These are phyloP conservation scores for Phaeoacremonium minimum DNA, from an alignment of 2,329 filamentous ascomycete genomes.

Conservation along the genomic window DNA sequence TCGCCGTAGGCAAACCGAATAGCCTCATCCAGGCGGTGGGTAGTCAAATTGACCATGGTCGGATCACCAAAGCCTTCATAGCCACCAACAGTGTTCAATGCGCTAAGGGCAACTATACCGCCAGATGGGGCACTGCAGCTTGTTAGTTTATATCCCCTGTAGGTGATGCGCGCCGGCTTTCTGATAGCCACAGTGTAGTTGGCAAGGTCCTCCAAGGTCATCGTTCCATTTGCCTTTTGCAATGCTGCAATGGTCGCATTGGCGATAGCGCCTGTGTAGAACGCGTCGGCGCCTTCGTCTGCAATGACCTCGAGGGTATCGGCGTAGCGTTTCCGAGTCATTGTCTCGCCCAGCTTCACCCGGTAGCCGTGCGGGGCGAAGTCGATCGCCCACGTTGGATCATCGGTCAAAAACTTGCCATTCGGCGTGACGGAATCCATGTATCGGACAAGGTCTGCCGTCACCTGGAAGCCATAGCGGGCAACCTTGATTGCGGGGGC, in stretches of 20 bases:
- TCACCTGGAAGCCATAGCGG: constrained; percentile 67
- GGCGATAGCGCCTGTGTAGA: constrained; percentile 67
- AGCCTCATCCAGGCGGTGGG: constrained; percentile 78
- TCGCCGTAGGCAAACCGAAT: constrained; percentile 78
- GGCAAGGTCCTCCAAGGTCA: constrained; percentile 67
- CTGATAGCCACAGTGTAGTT: constrained; percentile 68
- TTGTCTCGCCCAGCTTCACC: constrained; percentile 64
- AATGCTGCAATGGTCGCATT: constrained; percentile 66
- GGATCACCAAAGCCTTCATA: constrained; percentile 61
- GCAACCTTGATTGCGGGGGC: constrained; percentile 69
- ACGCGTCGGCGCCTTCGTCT: constrained; percentile 58
- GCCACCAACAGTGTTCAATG: constrained; percentile 70
- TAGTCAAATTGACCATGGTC: constrained; percentile 53
- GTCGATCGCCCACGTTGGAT: constrained; percentile 76
- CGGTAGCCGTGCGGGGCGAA: constrained; percentile 73
- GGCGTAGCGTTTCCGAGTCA: constrained; percentile 71
- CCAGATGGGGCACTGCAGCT: constrained; percentile 67
- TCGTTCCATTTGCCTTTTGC: constrained; percentile 62
- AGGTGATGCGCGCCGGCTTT: constrained; percentile 55
- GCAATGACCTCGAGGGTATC: constrained; percentile 70
- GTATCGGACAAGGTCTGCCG: constrained; percentile 65
- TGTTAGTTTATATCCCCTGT: constrained; percentile 67
- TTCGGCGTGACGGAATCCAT: constrained; percentile 53
- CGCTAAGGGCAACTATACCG: constrained; percentile 67
- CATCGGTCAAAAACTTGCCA: constrained; percentile 60